Percentiles rank a stretch among this genome's conserved stretches.
Conservation (phyloP, 148 eudicot genomes). For the Camellia granthamiana region DNA sequence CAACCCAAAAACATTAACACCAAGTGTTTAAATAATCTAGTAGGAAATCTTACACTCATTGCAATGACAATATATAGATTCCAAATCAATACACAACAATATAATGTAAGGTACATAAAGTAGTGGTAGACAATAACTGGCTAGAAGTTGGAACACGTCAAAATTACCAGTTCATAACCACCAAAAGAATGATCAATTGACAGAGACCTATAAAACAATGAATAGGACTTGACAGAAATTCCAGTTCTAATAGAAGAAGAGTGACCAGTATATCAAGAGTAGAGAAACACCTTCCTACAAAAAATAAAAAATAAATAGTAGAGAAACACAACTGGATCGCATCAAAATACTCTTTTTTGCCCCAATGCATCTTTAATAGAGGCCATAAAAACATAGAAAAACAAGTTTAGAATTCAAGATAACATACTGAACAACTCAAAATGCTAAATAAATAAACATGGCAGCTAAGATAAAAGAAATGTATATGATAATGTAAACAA, state of each 20-base stretch:
- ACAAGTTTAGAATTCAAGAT: no score
- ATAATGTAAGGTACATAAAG: not conserved
- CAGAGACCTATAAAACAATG: slow-evolving; percentile 1
- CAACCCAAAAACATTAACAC: not conserved
- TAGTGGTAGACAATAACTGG: not conserved
- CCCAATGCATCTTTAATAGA: not conserved
- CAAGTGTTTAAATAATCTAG: not conserved
- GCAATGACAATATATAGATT: not conserved
- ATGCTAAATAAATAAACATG: no score
- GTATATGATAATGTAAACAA: not conserved
- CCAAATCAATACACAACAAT: not conserved
- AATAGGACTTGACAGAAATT: not conserved
- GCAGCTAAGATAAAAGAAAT: not conserved
- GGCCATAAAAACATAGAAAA: not conserved
- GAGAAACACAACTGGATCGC: not conserved
- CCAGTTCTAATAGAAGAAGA: not conserved
- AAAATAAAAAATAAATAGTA: not conserved
- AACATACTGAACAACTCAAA: no score
- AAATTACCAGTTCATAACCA: not conserved
- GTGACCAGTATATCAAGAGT: not conserved
- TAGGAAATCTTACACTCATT: not conserved
- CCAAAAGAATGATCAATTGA: not conserved
- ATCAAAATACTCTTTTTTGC: not conserved
- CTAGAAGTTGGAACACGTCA: not conserved
- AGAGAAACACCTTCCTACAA: not conserved